Percentiles rank a stretch among this genome's conserved stretches.
Evolutionary conservation across 305 asterid genomes (phyloP).

Genomic region (Solanum hybrid): DNA sequence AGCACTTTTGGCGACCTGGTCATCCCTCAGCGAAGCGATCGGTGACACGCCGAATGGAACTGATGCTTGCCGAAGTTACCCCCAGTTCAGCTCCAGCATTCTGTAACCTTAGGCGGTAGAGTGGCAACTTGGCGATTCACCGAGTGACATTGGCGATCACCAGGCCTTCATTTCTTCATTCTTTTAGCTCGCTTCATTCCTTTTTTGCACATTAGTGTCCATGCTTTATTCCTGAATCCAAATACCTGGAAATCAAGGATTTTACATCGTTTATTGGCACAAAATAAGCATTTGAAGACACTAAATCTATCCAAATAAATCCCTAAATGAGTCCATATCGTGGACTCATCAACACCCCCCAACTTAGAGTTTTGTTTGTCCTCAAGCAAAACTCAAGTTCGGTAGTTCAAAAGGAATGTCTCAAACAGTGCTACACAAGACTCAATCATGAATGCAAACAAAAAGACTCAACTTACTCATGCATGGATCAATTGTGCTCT

Average conservation of each 20-base stretch:
- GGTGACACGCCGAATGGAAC: too few species aligned
- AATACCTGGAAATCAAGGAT: neutral
- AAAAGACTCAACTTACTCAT: too few species aligned
- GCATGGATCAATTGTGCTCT: too few species aligned
- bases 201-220: neutral
- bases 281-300: neutral
- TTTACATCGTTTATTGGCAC: neutral
- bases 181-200: neutral
- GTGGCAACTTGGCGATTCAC: neutral
- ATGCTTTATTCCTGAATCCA: neutral
- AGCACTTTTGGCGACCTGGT: neutral
- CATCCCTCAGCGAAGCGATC: neutral
- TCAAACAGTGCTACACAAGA: too few species aligned
- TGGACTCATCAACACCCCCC: too few species aligned
- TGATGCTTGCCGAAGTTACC: too few species aligned
- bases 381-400: too few species aligned
- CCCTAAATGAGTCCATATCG: too few species aligned
- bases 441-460: too few species aligned
- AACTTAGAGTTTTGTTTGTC: too few species aligned
- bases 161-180: neutral
- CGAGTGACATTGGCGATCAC: neutral
- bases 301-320: neutral
- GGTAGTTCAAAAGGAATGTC: too few species aligned
- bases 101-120: neutral
- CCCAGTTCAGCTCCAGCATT: neutral